Percentiles rank a stretch among this genome's conserved stretches.
Conservation (phyloP, 1,284 basidiomycete genomes). For the Puccinia polysora region DNA sequence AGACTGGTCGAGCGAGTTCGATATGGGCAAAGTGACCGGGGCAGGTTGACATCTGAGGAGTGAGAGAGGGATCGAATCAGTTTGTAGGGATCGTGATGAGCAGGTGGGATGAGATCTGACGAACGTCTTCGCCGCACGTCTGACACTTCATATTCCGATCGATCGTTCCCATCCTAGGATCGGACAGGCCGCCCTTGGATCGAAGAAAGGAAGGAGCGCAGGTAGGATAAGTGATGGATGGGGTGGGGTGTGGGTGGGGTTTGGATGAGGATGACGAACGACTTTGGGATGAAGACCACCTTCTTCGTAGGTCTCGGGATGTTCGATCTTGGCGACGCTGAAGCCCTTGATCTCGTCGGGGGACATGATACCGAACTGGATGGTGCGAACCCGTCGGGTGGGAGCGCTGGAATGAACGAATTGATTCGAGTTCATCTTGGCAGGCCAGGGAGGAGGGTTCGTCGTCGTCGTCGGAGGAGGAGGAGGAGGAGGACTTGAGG, state of each 20-base stretch:
- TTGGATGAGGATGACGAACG: not conserved
- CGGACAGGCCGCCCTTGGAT: constrained; percentile 89
- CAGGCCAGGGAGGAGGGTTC: too few relatives aligned
- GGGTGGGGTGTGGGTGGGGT: not conserved
- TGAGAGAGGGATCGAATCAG: constrained; percentile 2
- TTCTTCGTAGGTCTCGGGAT: constrained; percentile 98
- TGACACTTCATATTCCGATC: constrained; percentile 99
- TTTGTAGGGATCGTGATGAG: not conserved
- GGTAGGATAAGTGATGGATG: not conserved
- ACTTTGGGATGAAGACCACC: constrained; percentile 56
- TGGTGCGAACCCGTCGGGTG: constrained; percentile 88
- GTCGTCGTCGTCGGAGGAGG: too few relatives aligned
- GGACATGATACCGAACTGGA: constrained; percentile 97
- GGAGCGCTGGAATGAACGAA: constrained; percentile 83
- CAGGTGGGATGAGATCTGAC: constrained; percentile 58
- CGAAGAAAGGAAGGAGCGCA: constrained; percentile 57
- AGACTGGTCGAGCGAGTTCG: constrained; percentile 91
- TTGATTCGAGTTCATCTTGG: constrained; percentile 45
- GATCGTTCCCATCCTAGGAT: constrained; percentile 94
- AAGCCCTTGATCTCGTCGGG: constrained; percentile 90
- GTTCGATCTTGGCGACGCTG: constrained; percentile 87
- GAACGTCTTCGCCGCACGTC: constrained; percentile 94
- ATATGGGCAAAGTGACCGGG: constrained; percentile 99
- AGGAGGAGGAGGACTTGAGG: too few relatives aligned
- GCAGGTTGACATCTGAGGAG: constrained; percentile 51